Evolutionary conservation across 169 alveolate species (phyloP), one percentile per base, ranked within the genome.

Genomic region (Toxoplasma gondii): DNA sequence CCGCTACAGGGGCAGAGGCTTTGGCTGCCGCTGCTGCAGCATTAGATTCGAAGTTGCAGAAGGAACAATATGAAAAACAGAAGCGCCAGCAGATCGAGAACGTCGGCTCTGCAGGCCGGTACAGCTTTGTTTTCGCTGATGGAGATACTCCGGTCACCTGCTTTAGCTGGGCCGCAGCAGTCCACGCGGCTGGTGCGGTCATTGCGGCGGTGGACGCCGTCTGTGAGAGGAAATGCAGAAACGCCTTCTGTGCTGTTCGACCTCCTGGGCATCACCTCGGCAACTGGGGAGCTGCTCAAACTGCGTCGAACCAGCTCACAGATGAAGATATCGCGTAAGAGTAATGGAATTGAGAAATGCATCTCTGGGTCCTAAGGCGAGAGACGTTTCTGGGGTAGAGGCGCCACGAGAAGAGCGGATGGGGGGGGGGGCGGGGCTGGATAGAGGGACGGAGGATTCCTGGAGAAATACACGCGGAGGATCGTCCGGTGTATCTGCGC

Each of bases 251-350:
- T 80, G 98, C 98, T 17, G 98, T 99, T 0, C 95, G 99, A 83
- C 99, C 99, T 0, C 99, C 99, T 5, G 99, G 99, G 1, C 99
- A 99, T 94, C 99, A 99, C 95, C 98, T 99, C 58, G 99, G 99
- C 0, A 97, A 98, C 43, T 99, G 98, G 97, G 99, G 99, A 39
- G 99, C 99, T n/a, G 94, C 96, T 2, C 96, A 91, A 64, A 54
- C 93, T 22, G 54, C 91, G 12, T 16, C 53, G 39, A 54, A 70
- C 49, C 43, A 83, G 78, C 92, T 86, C 2, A 81, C 93, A 19
- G 96, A 94, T 74, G 94, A 91, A 88, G 96, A 91, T 39, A 78
- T 83, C 17, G 93, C 93, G 93, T 91, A 82, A 58, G 92, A 7
- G 12, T 49, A 4, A 4, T 4, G 58, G 58, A 49, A 19, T 1